Percentiles rank a stretch among this genome's conserved stretches.
phyloP scores from a whole-genome alignment of 139 green algal species.

The Coelastrella sp. region DNA sequence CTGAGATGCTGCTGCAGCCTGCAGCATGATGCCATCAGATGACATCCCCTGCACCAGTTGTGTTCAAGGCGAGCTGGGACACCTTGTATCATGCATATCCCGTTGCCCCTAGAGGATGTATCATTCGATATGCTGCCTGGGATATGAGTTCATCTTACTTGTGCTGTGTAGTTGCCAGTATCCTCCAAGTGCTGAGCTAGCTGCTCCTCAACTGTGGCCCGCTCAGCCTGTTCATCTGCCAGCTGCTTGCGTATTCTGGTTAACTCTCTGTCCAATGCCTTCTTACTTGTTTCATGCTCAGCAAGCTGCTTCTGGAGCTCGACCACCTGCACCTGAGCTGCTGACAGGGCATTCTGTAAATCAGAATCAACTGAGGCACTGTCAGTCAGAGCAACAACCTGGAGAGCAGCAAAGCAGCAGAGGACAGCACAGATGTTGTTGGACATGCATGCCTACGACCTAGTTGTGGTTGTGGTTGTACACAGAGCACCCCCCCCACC shows the following conservation, averaged over 20 bases:
- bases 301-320: conserved; percentile 54
- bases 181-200: conserved; percentile 37
- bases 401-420: conserved; percentile 17
- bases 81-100: too few relatives aligned
- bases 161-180: conserved; percentile 25
- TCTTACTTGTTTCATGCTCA: conserved; percentile 1
- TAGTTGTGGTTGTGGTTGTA: too few relatives aligned
- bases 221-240: conserved; percentile 59
- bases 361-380: not conserved
- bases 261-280: conserved; percentile 42
- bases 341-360: conserved; percentile 4
- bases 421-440: not conserved
- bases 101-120: too few relatives aligned
- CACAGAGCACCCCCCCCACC: too few relatives aligned
- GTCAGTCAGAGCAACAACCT: conserved; percentile 38
- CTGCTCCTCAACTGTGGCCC: conserved; percentile 40
- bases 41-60: too few relatives aligned
- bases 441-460: too few relatives aligned
- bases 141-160: not conserved
- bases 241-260: conserved; percentile 50
- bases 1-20: too few relatives aligned
- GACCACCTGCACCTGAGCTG: conserved; percentile 37
- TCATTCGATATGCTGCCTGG: not conserved
- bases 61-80: too few relatives aligned
- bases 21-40: too few relatives aligned